These are phyloP conservation scores for Geranium brycei DNA, from an alignment of 345 rosid species.

Conservation along the genomic window DNA sequence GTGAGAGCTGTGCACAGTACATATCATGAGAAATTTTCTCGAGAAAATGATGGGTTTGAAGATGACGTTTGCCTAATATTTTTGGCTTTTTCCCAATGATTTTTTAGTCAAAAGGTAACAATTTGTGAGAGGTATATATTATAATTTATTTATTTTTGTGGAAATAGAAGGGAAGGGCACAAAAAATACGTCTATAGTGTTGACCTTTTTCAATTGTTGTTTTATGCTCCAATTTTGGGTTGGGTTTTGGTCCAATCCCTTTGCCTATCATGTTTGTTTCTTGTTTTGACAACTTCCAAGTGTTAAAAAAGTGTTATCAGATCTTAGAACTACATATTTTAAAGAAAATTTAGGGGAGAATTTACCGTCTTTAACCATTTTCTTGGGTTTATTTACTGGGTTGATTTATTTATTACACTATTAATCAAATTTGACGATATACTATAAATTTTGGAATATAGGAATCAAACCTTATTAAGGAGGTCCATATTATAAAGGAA, in stretches of 20 bases:
- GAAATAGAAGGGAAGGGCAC: background rate
- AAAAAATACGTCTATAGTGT: background rate
- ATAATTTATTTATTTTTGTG: background rate
- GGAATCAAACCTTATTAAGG: no score
- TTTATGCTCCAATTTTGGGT: background rate
- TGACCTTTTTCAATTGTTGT: background rate
- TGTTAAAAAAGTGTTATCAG: no score
- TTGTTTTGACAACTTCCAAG: no score
- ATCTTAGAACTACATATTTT: no score
- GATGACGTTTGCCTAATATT: background rate
- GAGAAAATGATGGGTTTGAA: background rate
- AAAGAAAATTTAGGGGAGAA: no score
- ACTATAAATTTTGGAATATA: no score
- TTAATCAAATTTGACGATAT: no score
- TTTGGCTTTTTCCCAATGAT: background rate
- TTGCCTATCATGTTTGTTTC: background rate
- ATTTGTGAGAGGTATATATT: background rate
- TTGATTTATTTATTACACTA: no score
- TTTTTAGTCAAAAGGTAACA: no score
- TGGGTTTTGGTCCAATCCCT: background rate
- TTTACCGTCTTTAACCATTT: no score
- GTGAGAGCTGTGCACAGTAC: background rate
- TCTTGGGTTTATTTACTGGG: no score
- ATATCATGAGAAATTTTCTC: background rate
- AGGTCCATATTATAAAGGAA: no score